Percentiles rank a stretch among this genome's conserved stretches.
These are phyloP conservation scores for Mariannaea elegans DNA, from an alignment of 2,329 filamentous ascomycete genomes.

Conservation along the genomic window DNA sequence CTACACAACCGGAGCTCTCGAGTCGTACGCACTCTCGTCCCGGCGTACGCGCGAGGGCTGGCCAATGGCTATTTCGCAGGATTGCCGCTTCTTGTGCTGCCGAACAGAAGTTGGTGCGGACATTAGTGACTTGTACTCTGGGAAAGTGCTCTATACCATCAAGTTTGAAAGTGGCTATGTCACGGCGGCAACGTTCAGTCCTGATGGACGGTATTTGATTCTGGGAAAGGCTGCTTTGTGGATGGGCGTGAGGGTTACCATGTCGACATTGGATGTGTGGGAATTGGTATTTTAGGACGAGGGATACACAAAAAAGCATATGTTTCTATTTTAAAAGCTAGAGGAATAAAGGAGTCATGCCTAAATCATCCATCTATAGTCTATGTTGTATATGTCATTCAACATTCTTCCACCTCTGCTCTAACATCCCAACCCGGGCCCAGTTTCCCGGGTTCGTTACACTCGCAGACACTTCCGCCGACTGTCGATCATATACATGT, in stretches of 20 bases:
- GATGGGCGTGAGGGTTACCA: conserved; percentile 34
- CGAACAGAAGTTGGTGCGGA: conserved; percentile 48
- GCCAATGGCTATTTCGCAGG: conserved; percentile 47
- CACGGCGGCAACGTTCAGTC: conserved; percentile 46
- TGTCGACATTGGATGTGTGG: conserved; percentile 42
- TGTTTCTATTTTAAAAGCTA: neutral
- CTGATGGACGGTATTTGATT: conserved; percentile 41
- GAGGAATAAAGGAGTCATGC: neutral
- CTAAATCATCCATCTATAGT: neutral
- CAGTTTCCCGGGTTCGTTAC: conserved; percentile 15
- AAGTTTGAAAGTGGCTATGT: conserved; percentile 41
- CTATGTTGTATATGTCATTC: conserved; percentile 36
- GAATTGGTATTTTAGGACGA: conserved; percentile 36
- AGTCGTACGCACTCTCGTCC: conserved; percentile 44
- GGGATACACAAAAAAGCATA: conserved; percentile 8
- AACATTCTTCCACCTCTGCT: conserved; percentile 47
- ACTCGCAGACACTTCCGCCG: conserved; percentile 30
- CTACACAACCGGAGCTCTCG: conserved; percentile 39
- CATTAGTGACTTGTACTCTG: conserved; percentile 46
- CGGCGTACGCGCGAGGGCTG: conserved; percentile 45
- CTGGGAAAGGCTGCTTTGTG: conserved; percentile 41
- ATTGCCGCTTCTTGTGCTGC: conserved; percentile 47
- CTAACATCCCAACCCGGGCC: conserved; percentile 40
- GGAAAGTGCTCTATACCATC: conserved; percentile 45
- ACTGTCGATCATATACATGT: conserved; percentile 43